phyloP scores from a whole-genome alignment of 2,329 filamentous ascomycete genomes.

The Sclerotinia borealis region DNA sequence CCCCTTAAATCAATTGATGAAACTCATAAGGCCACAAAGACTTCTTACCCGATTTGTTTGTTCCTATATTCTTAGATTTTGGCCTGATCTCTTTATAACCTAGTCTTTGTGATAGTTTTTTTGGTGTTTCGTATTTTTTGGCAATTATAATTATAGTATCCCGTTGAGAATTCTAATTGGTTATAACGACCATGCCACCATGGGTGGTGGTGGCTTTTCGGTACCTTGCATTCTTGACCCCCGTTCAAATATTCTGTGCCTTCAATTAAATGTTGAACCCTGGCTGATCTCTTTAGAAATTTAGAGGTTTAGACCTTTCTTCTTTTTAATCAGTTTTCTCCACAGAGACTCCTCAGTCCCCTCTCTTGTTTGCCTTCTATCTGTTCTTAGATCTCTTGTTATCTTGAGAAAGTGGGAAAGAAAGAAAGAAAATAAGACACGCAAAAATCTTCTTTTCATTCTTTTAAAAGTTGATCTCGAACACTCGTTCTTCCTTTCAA shows the following conservation, averaged over 20 bases:
- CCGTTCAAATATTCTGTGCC: neutral
- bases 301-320: neutral
- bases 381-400: neutral
- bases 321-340: neutral
- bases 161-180: neutral
- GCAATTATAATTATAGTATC: neutral
- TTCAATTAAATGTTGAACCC: neutral
- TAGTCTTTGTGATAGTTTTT: neutral
- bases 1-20: neutral
- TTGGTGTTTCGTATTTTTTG: neutral
- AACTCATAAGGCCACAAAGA: neutral
- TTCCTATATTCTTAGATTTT: neutral
- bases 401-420: neutral
- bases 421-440: neutral
- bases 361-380: conserved; percentile 1
- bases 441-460: neutral
- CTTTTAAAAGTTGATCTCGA: neutral
- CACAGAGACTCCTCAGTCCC: neutral
- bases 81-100: neutral
- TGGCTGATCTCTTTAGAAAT: neutral
- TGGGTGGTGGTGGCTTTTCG: neutral
- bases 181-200: neutral
- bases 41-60: neutral
- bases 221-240: conserved; percentile 9
- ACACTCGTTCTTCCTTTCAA: neutral